phyloP scores from a whole-genome alignment of 2,329 filamentous ascomycete genomes.

The Cladobotryum mycophilum region DNA sequence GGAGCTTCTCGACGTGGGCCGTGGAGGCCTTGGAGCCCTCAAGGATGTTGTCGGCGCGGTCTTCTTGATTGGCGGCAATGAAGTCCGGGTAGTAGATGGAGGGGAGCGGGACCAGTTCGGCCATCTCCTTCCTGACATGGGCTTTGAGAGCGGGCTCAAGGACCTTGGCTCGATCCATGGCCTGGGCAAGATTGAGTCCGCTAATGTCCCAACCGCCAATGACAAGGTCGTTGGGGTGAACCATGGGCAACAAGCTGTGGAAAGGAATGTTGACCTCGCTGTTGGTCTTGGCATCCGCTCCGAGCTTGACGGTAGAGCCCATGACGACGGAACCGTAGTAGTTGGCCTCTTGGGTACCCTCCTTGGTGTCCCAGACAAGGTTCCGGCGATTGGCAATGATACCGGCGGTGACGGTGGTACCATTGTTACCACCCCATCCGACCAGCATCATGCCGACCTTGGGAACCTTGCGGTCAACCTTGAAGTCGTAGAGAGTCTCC shows the following conservation, averaged over 20 bases:
- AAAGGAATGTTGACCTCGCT: conserved; percentile 96
- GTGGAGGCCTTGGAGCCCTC: conserved; percentile 75
- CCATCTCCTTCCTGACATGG: conserved; percentile 89
- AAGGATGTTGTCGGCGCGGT: conserved; percentile 86
- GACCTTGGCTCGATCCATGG: conserved; percentile 94
- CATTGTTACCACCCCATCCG: conserved; percentile 97
- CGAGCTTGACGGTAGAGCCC: conserved; percentile 95
- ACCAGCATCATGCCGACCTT: conserved; percentile 97
- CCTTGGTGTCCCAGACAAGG: conserved; percentile 88
- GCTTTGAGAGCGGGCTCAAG: conserved; percentile 92
- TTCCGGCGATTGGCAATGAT: conserved; percentile 90
- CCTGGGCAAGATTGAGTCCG: conserved; percentile 75
- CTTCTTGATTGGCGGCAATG: conserved; percentile 97
- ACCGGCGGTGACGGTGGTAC: conserved; percentile 91
- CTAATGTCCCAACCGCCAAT: conserved; percentile 98
- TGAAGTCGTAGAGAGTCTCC: conserved; percentile 93
- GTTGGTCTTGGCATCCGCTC: conserved; percentile 73
- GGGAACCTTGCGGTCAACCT: conserved; percentile 87
- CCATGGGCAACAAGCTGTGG: conserved; percentile 90
- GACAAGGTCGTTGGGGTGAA: conserved; percentile 91
- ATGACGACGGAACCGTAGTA: conserved; percentile 98
- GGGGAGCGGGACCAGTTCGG: conserved; percentile 77
- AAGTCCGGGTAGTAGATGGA: conserved; percentile 99
- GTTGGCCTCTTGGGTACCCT: conserved; percentile 78
- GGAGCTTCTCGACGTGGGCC: conserved; percentile 88